Evolutionary conservation across 495 filamentous ascomycete genomes (phyloP), one percentile per base, ranked within the genome.

Genomic region (Lasiosphaeria hispida): DNA sequence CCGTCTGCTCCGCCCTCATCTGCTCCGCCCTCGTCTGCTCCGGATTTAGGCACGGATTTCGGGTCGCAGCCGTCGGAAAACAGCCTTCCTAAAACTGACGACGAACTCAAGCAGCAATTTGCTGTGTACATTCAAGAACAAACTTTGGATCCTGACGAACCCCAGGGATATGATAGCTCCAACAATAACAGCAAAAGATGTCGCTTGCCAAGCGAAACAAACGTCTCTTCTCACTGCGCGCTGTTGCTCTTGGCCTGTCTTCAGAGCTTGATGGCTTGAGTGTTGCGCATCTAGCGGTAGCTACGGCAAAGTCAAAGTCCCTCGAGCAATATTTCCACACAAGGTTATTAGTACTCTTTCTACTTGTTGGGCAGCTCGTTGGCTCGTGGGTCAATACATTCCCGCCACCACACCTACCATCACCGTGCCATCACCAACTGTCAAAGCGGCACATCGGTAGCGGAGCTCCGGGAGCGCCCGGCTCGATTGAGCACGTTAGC

Each of bases 81-180:
- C 18, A 14, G 5, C 30, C 30, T 19, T 19, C 44, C 44, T 19
- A 13, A 14, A 19, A 48, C 4, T 19, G 30, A 19, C 30, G 44
- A 19, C 18, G 44, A 18, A 19, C 44, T 48, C 4, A 48, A 48
- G 44, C 15, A 48, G 44, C 44, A 48, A 18, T 48, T 48, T 19
- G 44, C 44, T 19, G 44, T 19, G 15, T 48, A 14, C 30, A 18
- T 48, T 48, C 44, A 48, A 48, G 44, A 23, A 14, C 15, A 9
- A 48, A 48, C 30, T 48, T 14, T 33, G 44, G 44, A 14, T 4
- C 7, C 44, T 14, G 30, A 14, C 44, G 13, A 48, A n/a, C n/a
- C n/a, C n/a, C n/a, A n/a, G n/a, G n/a, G n/a, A n/a, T n/a, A n/a
- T n/a, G n/a, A n/a, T n/a, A n/a, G n/a, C n/a, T n/a, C n/a, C 44